Evolutionary conservation across 345 rosid genomes (phyloP), one percentile per base, ranked within the genome.

Genomic region (Mallotus nudiflorus): DNA sequence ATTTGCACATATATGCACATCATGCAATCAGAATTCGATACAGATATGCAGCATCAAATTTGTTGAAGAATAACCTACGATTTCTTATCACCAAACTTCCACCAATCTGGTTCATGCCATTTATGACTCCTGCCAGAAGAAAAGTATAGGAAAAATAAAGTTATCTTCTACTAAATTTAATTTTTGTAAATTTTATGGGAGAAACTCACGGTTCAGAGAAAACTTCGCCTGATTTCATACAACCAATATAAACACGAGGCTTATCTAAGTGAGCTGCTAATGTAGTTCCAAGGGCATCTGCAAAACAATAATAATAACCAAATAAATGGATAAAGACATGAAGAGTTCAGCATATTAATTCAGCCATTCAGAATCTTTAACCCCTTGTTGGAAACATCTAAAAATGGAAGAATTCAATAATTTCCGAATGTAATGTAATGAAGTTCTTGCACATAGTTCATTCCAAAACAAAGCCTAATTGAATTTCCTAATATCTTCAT

Each of bases 81-180:
- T 83, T 88, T 90, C 72, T 84, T 83, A 78, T 88, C 90, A 6
- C 96, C 96, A 40, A 94, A 94, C 81, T 94, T 94, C 98, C 98
- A 94, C 98, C 98, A 90, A 48, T 94, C 95, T 69, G 91, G 93
- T 74, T 90, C 73, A 67, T 74, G 85, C 96, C 96, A 90, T 80
- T 83, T 88, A 75, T 81, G 87, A 72, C 75, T 82, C 77, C 96
- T 90, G 50, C 59, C 55, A 46, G n/a, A 62, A 24, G 27, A 44
- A 11, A 48, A 57, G 25, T 24, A 25, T 56, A 45, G 33, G 56
- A 65, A 14, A 8, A 19, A 4, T 67, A 60, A 57, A 60, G 14
- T 31, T 58, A 28, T 51, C 46, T 66, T 24, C 31, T 2, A 33
- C 13, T 6, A 14, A 45, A 12, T 39, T 24, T 35, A 10, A 3